Evolutionary conservation across 495 filamentous ascomycete genomes (phyloP).

Genomic region (Aspergillus homomorphus): DNA sequence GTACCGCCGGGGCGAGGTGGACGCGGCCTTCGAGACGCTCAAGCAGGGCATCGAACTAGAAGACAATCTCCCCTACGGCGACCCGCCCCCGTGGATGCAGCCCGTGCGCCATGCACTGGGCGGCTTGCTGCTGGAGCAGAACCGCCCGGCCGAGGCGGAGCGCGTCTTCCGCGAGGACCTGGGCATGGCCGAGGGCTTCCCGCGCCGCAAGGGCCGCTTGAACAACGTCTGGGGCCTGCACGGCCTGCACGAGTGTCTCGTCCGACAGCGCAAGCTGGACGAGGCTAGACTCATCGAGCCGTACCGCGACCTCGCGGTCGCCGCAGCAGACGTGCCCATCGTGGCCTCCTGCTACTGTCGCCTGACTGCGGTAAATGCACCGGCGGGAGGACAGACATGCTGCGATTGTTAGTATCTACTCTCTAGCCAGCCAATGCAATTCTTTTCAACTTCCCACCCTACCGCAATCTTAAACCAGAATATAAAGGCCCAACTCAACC

Average conservation of each 20-base stretch:
- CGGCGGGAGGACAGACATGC: not conserved
- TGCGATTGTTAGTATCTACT: not conserved
- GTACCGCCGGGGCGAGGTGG: conserved; percentile 56
- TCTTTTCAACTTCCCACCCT: too few species aligned
- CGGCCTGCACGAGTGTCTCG: conserved; percentile 7
- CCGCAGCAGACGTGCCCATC: conserved; percentile 5
- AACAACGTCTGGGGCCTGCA: conserved; percentile 9
- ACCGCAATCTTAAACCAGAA: too few species aligned
- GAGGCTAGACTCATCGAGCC: not conserved
- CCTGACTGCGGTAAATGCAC: not conserved
- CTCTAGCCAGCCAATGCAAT: too few species aligned
- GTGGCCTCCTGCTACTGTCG: conserved; percentile 9
- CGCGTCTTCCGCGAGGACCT: conserved; percentile 1
- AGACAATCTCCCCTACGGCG: not conserved
- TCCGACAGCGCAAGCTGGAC: not conserved
- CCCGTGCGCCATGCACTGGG: not conserved
- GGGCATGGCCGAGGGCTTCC: conserved; percentile 7
- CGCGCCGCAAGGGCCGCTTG: not conserved
- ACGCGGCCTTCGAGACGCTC: conserved; percentile 42
- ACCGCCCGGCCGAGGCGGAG: not conserved
- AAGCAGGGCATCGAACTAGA: not conserved
- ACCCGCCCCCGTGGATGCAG: conserved; percentile 4
- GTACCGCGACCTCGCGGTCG: conserved; percentile 1
- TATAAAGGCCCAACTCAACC: too few species aligned
- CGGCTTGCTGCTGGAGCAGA: conserved; percentile 3